Base-by-base conservation (phyloP, 257 asterid genomes). In the Sherardia arvensis region DNA sequence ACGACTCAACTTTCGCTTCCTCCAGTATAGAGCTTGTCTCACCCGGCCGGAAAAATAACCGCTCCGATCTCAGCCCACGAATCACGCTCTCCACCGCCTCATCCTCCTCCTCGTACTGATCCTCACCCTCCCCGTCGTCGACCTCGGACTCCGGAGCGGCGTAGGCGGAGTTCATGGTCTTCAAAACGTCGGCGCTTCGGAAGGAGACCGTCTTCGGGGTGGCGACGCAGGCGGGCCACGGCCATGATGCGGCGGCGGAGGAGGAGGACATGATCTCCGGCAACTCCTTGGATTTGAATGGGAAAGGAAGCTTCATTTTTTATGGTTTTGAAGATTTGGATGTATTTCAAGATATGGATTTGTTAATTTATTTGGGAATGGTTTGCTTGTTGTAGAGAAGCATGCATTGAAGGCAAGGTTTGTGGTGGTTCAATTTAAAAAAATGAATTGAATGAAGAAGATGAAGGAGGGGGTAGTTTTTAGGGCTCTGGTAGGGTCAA, bases 1-100 rank as follows among this genome's bases (percentile, higher is more conserved):
- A 15, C 17, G 47, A 28, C 7, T 30, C 72, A 9, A 34, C 1
- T 47, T 75, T 80, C 11, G 76, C 78, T 56, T 61, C 81, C 56
- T 70, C 88, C 55, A 82, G 74, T 8, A 86, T 83, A 18, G 95
- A 86, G 36, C 80, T 85, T 43, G 88, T 76, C 43, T 68, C 79
- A 7, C 84, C 95, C 4, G 92, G 90, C 80, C 84, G 87, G 70
- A 82, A 87, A 57, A 90, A 78, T n/a, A 90, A 76, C 71, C 96
- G 76, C 20, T 81, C 91, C 53, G 95, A 83, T 15, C 73, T 74
- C 60, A 89, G 5, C 48, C 87, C 92, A 53, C 79, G 71, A 15
- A 85, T 59, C 40, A 79, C 73, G 6, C 54, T 80, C 57, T 81
- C 87, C 17, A 64, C 59, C 7, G 64, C 75, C 3, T 25, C 29